Evolutionary conservation across 768 basidiomycete species (phyloP), one percentile per base, ranked within the genome.

Genomic region (Pulveroboletus sp.): DNA sequence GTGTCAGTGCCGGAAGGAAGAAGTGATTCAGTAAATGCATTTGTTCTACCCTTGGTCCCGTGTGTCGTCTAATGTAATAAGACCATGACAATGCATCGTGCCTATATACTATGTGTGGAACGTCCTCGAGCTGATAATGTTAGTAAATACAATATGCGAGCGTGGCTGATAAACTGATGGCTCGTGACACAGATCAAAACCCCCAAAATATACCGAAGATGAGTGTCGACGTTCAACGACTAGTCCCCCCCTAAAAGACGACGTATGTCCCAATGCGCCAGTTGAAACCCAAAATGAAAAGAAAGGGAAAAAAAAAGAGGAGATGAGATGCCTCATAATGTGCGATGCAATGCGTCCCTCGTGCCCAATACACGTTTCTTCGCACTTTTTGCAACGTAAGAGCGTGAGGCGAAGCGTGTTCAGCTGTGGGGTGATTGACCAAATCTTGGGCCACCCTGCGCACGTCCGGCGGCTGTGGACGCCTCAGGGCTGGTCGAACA

Each of bases 1-100:
- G 80, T 47, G 75, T 97, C 31, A 81, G 86, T 50, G 85, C 88
- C 47, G 70, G 73, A 53, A 89, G 81, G 75, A 93, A 87, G 73
- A 88, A 81, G 72, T 82, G 64, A 69, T 64, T 17, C 31, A 15
- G 30, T 8, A 27, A 26, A 28, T 37, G 17, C 42, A 33, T 8
- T 32, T 35, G 24, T 41, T 37, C 37, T 49, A 31, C 44, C n/a
- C 44, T 15, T 39, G 15, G n/a, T 46, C 38, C 38, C 39, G 45
- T 46, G 45, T 46, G 49, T 49, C 36, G 39, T 55, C 49, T 47
- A 52, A 21, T 43, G 39, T 50, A 53, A 14, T 55, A 41, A 38
- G 39, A 46, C 37, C 58, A 46, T 58, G 54, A 49, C 38, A n/a
- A 30, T 60, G 43, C 35, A 30, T 45, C 51, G 52, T 46, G 46